Conservation (phyloP, 495 filamentous ascomycete species). For the Pyrenula massariospora region DNA sequence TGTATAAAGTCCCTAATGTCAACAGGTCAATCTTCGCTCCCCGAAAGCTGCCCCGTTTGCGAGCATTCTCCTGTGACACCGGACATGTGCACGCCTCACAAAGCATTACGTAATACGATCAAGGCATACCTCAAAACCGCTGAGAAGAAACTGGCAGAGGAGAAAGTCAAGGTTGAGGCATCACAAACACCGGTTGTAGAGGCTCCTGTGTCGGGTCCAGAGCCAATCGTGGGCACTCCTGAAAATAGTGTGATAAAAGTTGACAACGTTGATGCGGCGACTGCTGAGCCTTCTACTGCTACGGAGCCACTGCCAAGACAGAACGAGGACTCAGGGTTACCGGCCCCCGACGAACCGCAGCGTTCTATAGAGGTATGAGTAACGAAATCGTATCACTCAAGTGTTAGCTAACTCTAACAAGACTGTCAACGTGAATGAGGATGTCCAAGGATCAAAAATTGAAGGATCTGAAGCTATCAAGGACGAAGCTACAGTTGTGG, state of each 20-base stretch:
- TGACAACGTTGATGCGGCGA: neutral
- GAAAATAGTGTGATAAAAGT: neutral
- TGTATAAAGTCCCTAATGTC: neutral
- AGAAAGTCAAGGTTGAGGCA: conserved; percentile 44
- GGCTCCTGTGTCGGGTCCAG: neutral
- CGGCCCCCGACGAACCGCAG: conserved; percentile 21
- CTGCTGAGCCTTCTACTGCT: neutral
- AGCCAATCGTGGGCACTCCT: neutral
- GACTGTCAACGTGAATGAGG: neutral
- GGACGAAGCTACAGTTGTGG: neutral
- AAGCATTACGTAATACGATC: conserved; percentile 75
- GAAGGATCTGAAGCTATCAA: neutral
- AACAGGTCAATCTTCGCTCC: conserved; percentile 65
- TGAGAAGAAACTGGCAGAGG: conserved; percentile 66
- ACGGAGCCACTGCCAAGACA: neutral
- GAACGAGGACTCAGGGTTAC: neutral
- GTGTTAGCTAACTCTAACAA: conserved; percentile 1
- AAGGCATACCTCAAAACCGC: conserved; percentile 77
- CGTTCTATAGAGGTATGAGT: conserved; percentile 29
- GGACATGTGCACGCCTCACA: conserved; percentile 81
- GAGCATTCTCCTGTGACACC: conserved; percentile 75
- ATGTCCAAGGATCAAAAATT: neutral
- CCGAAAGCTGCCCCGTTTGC: conserved; percentile 82
- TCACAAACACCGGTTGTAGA: conserved; percentile 18
- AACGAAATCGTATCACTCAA: no score